Base-by-base conservation (phyloP, 2,329 filamentous ascomycete genomes). In the Alternaria triticina region DNA sequence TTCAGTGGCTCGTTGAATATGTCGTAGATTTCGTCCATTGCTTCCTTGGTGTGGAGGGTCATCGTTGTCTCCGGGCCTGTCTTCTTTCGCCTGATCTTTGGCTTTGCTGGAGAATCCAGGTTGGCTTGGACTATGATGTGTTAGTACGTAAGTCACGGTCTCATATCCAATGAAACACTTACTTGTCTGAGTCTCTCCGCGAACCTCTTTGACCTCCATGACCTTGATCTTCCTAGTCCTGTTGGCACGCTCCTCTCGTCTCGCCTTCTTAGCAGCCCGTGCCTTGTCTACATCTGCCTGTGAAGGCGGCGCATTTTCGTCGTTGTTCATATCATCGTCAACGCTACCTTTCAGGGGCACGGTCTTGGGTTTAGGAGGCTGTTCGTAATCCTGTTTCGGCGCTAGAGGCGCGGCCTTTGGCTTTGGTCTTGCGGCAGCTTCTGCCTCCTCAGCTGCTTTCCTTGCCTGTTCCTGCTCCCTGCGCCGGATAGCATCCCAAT, bases 1-100 rank as follows among this genome's bases (percentile, higher is more conserved):
- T 86, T 86, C 36, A 95, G 79, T 2, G 96, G 95, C 61, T 96
- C 92, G 74, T 96, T 98, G 82, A 98, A 99, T 51, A 99, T 93
- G 61, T 94, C 94, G 74, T 98, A 98, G 56, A 99, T 97, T 71
- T 99, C 96, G 71, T 98, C 94, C 66, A 95, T 97, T 5, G 96
- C 96, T 68, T 96, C 95, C 72, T 89, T 92, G 12, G 96, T 99
- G 76, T 98, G 94, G 69, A 99, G 88, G 1, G 96, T 99, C 94
- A 99, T 97, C 2, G 96, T 99, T n/a, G 94, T 92, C 79, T 98
- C 95, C 36, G 66, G 68, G 11, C 85, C 86, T 55, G 89, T 90
- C 78, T 91, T 96, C 79, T 92, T 92, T 85, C 90, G 91, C 59
- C 73, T 71, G 59, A 95, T 86, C 79, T 96, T 98, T 9, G 72